Evolutionary conservation across 495 filamentous ascomycete species (phyloP).

Genomic region (Chaetomidium leptoderma): DNA sequence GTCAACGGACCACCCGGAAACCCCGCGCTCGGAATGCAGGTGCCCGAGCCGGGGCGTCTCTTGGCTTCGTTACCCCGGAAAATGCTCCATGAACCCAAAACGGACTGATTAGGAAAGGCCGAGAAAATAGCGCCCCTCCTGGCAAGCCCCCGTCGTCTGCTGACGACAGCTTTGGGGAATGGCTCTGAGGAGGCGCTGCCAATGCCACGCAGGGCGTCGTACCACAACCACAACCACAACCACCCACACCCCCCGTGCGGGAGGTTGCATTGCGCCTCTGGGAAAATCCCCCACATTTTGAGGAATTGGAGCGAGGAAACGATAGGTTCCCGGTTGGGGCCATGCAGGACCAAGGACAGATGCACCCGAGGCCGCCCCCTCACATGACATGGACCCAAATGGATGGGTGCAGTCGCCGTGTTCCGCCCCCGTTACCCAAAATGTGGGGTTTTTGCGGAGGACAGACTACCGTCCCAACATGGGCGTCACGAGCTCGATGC

Average conservation of each 20-base stretch:
- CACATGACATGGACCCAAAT: slow-evolving; percentile 10
- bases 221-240: no score
- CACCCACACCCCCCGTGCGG: slow-evolving; percentile 4
- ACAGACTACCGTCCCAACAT: slow-evolving; percentile 41
- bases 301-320: background rate
- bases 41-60: background rate
- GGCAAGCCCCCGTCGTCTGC: slow-evolving; percentile 7
- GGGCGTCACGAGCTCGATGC: slow-evolving; percentile 49
- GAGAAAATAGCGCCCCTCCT: background rate
- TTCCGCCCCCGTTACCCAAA: background rate
- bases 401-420: slow-evolving; percentile 10
- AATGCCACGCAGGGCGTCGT: background rate
- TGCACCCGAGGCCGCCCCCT: slow-evolving; percentile 2
- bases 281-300: slow-evolving; percentile 4
- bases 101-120: slow-evolving; percentile 21
- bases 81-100: slow-evolving; percentile 5
- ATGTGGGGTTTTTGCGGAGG: slow-evolving; percentile 4
- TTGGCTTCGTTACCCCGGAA: slow-evolving; percentile 2
- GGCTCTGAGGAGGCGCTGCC: background rate
- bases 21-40: slow-evolving; percentile 5
- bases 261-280: background rate
- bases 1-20: background rate
- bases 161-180: background rate
- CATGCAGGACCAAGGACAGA: slow-evolving; percentile 4
- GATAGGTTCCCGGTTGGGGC: background rate